phyloP scores from a whole-genome alignment of 371 early-diverging fungal species.

The Mitosporidium daphniae region DNA sequence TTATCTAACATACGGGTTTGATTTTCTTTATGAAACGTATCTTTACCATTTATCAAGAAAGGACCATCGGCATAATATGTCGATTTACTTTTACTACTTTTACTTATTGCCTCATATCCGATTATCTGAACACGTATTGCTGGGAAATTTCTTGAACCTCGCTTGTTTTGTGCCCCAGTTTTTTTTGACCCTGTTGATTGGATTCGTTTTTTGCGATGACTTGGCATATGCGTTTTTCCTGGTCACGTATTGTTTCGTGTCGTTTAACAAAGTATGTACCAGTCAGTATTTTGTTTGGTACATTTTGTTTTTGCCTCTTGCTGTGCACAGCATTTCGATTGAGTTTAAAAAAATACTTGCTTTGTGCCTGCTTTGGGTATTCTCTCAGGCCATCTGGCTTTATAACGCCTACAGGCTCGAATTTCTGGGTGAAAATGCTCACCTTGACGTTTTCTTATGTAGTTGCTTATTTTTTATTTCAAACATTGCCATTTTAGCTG shows the following conservation, averaged over 20 bases:
- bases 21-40: constrained; percentile 53
- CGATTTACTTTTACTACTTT: constrained; percentile 60
- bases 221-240: constrained; percentile 42
- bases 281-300: constrained; percentile 18
- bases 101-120: constrained; percentile 18
- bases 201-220: constrained; percentile 26
- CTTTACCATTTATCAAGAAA: constrained; percentile 62
- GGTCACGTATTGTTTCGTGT: constrained; percentile 73
- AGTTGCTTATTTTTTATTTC: constrained; percentile 20
- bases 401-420: constrained; percentile 40
- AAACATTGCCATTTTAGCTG: constrained; percentile 19
- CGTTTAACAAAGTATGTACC: constrained; percentile 75
- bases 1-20: constrained; percentile 22
- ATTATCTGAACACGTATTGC: constrained; percentile 5
- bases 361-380: constrained; percentile 10
- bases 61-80: constrained; percentile 91
- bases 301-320: constrained; percentile 2
- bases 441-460: constrained; percentile 24
- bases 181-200: constrained; percentile 12
- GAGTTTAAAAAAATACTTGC: constrained; percentile 14
- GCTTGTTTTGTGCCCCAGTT: constrained; percentile 36
- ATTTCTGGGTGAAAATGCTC: constrained; percentile 38
- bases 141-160: constrained; percentile 8
- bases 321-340: constrained; percentile 22
- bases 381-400: constrained; percentile 31